Conservation (phyloP, 371 early-diverging fungal species). For the Dichotomocladium elegans region DNA sequence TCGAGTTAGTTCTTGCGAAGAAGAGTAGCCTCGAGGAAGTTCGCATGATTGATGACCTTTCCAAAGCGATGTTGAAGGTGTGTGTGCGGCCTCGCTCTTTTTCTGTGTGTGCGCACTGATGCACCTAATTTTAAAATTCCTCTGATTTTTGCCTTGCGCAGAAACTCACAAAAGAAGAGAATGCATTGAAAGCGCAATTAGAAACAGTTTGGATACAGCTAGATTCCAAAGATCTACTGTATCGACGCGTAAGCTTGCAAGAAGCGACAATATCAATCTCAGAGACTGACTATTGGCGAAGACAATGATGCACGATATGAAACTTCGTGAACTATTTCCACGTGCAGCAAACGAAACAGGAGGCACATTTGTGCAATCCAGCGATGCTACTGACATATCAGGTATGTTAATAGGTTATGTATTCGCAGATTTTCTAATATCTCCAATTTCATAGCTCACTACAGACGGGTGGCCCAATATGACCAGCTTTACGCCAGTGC, state of each 20-base stretch:
- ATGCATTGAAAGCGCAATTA: background rate
- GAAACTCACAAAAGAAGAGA: background rate
- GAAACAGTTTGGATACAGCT: background rate
- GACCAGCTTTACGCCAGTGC: slow-evolving; percentile 53
- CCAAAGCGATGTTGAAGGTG: background rate
- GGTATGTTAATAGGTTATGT: background rate
- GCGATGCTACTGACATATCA: background rate
- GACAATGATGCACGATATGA: background rate
- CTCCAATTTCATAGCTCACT: slow-evolving; percentile 11
- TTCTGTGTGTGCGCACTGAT: background rate
- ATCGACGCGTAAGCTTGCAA: too few species aligned
- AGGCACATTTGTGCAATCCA: background rate
- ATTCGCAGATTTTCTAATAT: background rate
- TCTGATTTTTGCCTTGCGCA: background rate
- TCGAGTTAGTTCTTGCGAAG: slow-evolving; percentile 13
- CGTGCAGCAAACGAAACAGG: slow-evolving; percentile 1
- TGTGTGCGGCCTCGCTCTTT: background rate
- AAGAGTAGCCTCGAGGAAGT: background rate
- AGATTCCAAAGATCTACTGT: background rate
- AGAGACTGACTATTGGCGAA: too few species aligned
- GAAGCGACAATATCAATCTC: too few species aligned
- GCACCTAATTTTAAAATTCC: background rate
- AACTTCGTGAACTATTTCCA: slow-evolving; percentile 6
- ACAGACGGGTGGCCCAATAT: slow-evolving; percentile 9
- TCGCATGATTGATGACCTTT: background rate